These are phyloP conservation scores for Aphanomyces stellatus DNA, from an alignment of 352 stramenopile genomes.

Conservation along the genomic window DNA sequence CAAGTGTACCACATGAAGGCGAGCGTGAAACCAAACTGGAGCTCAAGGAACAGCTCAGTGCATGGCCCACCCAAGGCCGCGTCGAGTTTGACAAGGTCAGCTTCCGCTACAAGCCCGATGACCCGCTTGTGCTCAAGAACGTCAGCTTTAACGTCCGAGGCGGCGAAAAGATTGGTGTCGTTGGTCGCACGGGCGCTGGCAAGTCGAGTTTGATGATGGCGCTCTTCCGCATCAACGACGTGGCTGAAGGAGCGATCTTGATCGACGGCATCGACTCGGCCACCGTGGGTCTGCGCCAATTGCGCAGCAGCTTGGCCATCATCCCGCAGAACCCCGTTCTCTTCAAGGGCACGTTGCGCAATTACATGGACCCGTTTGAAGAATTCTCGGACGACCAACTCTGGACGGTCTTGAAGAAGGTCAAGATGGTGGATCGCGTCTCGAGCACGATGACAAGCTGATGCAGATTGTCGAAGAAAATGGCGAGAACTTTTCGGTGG, in stretches of 20 bases:
- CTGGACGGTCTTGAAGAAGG: slow-evolving; percentile 21
- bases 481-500: slow-evolving; percentile 17
- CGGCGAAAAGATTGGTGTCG: slow-evolving; percentile 18
- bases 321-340: slow-evolving; percentile 31
- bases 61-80: not conserved
- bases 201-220: slow-evolving; percentile 19
- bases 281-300: slow-evolving; percentile 36
- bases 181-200: slow-evolving; percentile 20
- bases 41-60: slow-evolving; percentile 9
- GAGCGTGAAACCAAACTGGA: slow-evolving; percentile 24
- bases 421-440: slow-evolving; percentile 59
- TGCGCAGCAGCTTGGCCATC: slow-evolving; percentile 60
- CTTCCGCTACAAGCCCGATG: slow-evolving; percentile 20
- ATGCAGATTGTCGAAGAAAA: slow-evolving; percentile 2
- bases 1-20: slow-evolving; percentile 33
- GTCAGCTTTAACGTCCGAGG: slow-evolving; percentile 39
- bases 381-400: slow-evolving; percentile 26
- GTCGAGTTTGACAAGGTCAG: slow-evolving; percentile 1
- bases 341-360: slow-evolving; percentile 73
- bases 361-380: slow-evolving; percentile 80
- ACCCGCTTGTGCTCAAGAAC: slow-evolving; percentile 24
- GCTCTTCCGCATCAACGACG: slow-evolving; percentile 29
- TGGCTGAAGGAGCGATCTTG: slow-evolving; percentile 40
- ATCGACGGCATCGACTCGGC: slow-evolving; percentile 82
- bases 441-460: slow-evolving; percentile 19